Conservation (phyloP, 2,329 filamentous ascomycete genomes). For the Penicillium brevicompactum region DNA sequence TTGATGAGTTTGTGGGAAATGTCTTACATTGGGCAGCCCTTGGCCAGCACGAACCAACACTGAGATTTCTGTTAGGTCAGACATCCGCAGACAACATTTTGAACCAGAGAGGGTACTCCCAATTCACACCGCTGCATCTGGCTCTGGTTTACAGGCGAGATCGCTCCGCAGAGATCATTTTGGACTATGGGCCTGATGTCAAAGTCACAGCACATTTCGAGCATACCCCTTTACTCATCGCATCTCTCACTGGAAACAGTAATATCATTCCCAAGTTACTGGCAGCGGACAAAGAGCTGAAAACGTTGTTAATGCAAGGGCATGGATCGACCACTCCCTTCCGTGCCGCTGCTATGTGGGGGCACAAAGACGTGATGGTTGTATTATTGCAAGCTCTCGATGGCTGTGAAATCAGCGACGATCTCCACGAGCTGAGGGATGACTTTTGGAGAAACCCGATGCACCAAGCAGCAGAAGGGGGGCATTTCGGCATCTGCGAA, state of each 20-base stretch:
- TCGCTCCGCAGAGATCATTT: background rate
- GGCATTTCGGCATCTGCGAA: background rate
- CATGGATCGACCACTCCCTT: constrained; percentile 2
- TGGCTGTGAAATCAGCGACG: background rate
- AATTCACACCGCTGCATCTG: background rate
- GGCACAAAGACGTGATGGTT: constrained; percentile 3
- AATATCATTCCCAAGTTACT: background rate
- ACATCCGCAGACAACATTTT: background rate
- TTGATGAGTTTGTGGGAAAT: background rate
- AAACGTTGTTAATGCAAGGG: background rate
- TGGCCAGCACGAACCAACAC: background rate
- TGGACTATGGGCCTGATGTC: constrained; percentile 2
- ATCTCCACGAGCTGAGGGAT: background rate
- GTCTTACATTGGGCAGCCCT: constrained; percentile 3
- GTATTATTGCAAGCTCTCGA: background rate
- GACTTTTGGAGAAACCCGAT: constrained; percentile 1
- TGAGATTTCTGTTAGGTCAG: background rate
- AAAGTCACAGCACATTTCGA: background rate
- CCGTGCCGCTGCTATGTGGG: constrained; percentile 3
- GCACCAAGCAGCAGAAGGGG: background rate
- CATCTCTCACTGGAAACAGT: background rate
- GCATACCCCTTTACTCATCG: background rate
- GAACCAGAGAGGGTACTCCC: background rate
- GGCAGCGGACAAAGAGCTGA: background rate
- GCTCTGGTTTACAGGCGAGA: constrained; percentile 1